phyloP scores from a whole-genome alignment of 129 eudicot species.

The Flaveria robusta region DNA sequence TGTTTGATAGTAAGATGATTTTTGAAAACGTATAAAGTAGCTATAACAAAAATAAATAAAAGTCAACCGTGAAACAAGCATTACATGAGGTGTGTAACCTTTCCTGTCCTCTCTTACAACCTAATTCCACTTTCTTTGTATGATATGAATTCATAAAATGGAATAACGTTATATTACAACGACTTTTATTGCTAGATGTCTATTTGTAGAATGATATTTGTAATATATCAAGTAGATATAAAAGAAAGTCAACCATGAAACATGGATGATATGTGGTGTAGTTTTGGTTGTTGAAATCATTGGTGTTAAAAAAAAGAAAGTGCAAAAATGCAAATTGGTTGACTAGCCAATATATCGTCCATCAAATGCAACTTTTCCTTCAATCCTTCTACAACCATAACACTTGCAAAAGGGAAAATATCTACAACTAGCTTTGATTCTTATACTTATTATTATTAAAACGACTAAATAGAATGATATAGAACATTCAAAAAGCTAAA shows the following conservation, averaged over 20 bases:
- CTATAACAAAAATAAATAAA: background rate
- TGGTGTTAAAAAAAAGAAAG: conserved; percentile 1
- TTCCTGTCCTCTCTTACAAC: background rate
- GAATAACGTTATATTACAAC: background rate
- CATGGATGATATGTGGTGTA: conserved; percentile 5
- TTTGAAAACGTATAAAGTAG: background rate
- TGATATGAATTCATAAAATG: background rate
- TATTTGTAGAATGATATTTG: background rate
- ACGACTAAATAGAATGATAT: background rate
- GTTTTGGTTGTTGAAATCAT: conserved; percentile 1
- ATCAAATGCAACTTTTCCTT: conserved; percentile 10
- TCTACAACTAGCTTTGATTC: conserved; percentile 14
- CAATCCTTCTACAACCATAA: background rate
- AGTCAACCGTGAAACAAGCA: background rate
- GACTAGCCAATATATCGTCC: background rate
- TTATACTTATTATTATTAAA: background rate
- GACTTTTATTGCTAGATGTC: background rate
- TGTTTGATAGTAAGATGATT: background rate
- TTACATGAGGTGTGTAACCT: background rate
- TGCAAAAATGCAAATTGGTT: conserved; percentile 10
- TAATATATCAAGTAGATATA: background rate
- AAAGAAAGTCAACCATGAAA: background rate
- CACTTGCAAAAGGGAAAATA: conserved; percentile 6
- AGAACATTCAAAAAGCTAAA: background rate
- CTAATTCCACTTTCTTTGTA: background rate